These are phyloP conservation scores for Chromosphaera perkinsii DNA, from an alignment of 208 protist genomes.

Conservation along the genomic window DNA sequence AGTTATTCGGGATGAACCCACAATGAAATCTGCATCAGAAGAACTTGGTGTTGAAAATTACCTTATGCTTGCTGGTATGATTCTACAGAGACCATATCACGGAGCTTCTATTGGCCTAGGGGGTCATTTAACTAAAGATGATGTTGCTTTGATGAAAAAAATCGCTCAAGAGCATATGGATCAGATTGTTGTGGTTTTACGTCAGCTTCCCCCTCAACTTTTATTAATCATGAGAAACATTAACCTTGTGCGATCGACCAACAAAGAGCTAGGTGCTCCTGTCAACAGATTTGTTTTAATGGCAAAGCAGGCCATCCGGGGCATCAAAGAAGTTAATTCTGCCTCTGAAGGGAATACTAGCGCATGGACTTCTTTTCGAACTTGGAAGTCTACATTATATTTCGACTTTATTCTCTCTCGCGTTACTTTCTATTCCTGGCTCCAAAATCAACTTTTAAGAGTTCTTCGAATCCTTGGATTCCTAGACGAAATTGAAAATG, in stretches of 20 bases:
- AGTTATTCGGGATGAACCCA: neutral
- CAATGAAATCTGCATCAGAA: neutral
- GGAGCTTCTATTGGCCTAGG: too few relatives aligned
- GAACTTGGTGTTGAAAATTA: neutral
- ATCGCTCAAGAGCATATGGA: neutral
- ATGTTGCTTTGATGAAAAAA: neutral
- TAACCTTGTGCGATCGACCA: neutral
- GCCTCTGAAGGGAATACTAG: too few relatives aligned
- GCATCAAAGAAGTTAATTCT: too few relatives aligned
- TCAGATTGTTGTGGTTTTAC: neutral
- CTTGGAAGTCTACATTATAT: too few relatives aligned
- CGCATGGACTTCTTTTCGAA: too few relatives aligned
- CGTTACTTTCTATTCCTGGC: too few relatives aligned
- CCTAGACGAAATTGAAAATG: too few relatives aligned
- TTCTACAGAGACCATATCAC: neutral
- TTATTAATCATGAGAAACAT: neutral
- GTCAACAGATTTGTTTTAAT: neutral
- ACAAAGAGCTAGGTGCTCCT: slow-evolving; percentile 9
- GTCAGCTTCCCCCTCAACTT: neutral
- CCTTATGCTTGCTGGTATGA: neutral
- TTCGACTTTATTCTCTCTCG: too few relatives aligned
- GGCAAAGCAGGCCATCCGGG: neutral
- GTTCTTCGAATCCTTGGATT: too few relatives aligned
- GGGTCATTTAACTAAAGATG: neutral
- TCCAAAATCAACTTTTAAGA: too few relatives aligned